Conservation (phyloP, 1,139 yeast genomes). For the Yamadazyma diddensiae region DNA sequence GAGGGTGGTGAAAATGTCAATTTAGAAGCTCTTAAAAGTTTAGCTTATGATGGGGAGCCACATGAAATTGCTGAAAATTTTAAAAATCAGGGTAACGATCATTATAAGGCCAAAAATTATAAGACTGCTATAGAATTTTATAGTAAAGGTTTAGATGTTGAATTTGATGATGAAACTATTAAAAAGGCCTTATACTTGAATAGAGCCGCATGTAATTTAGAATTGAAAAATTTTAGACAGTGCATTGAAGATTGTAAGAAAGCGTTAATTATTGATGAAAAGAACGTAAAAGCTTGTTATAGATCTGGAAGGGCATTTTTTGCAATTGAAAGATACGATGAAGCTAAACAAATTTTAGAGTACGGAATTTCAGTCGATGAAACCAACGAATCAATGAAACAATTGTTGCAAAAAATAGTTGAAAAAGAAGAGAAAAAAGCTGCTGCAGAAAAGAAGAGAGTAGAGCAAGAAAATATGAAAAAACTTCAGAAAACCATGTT, state of each 20-base stretch:
- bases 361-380: constrained; percentile 65
- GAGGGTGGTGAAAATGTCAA: constrained; percentile 73
- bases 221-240: constrained; percentile 75
- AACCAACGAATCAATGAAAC: constrained; percentile 51
- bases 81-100: constrained; percentile 90
- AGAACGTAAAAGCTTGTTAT: constrained; percentile 77
- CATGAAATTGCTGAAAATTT: constrained; percentile 87
- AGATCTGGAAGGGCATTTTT: constrained; percentile 82
- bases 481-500: constrained; percentile 35
- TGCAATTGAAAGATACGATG: constrained; percentile 64
- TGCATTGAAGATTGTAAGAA: constrained; percentile 85
- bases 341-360: constrained; percentile 62
- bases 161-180: constrained; percentile 51
- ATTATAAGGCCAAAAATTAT: constrained; percentile 67
- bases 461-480: constrained; percentile 31
- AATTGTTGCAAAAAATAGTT: constrained; percentile 36
- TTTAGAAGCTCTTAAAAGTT: constrained; percentile 83
- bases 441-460: constrained; percentile 27
- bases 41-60: constrained; percentile 96
- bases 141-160: constrained; percentile 74
- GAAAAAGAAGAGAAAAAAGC: constrained; percentile 37
- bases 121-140: constrained; percentile 76
- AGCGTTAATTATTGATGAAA: constrained; percentile 64
- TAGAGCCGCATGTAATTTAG: constrained; percentile 90
- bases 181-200: constrained; percentile 68